phyloP scores from a whole-genome alignment of 2,329 filamentous ascomycete genomes.

The Talaromyces atroroseus region DNA sequence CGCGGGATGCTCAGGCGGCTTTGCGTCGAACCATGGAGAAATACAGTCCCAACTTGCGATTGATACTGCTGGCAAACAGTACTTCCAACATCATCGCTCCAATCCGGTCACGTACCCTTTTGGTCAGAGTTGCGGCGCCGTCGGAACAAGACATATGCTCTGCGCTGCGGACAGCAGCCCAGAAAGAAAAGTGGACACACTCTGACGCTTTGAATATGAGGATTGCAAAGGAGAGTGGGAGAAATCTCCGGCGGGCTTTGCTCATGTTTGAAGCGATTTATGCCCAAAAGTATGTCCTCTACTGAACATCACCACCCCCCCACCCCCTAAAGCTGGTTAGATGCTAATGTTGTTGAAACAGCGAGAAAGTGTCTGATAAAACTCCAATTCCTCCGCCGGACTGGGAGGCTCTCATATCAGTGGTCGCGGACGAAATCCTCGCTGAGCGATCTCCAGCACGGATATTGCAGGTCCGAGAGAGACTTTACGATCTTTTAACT shows the following conservation, averaged over 20 bases:
- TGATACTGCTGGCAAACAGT: constrained; percentile 91
- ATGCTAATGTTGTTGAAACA: constrained; percentile 33
- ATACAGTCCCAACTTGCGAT: constrained; percentile 86
- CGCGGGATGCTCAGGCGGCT: constrained; percentile 89
- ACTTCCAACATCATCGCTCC: constrained; percentile 99
- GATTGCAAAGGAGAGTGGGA: constrained; percentile 83
- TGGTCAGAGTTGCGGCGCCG: constrained; percentile 87
- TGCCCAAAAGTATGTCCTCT: constrained; percentile 77
- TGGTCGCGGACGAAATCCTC: constrained; percentile 90
- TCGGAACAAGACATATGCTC: constrained; percentile 76
- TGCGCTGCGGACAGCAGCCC: constrained; percentile 64
- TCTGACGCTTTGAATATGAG: constrained; percentile 70
- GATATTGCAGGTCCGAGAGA: constrained; percentile 80
- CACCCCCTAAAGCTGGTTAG: background rate
- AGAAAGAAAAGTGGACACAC: constrained; percentile 78
- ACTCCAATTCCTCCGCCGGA: constrained; percentile 92
- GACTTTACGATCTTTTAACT: constrained; percentile 94
- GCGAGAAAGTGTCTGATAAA: constrained; percentile 81
- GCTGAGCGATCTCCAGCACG: constrained; percentile 85
- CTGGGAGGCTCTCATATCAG: constrained; percentile 86
- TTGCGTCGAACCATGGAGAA: constrained; percentile 97
- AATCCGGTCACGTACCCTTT: constrained; percentile 82
- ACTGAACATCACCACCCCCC: constrained; percentile 9
- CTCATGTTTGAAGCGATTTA: constrained; percentile 97
- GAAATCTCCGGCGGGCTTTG: constrained; percentile 82